phyloP scores from a whole-genome alignment of 225 moss, liverwort and hornwort genomes.

The Asterella californica region DNA sequence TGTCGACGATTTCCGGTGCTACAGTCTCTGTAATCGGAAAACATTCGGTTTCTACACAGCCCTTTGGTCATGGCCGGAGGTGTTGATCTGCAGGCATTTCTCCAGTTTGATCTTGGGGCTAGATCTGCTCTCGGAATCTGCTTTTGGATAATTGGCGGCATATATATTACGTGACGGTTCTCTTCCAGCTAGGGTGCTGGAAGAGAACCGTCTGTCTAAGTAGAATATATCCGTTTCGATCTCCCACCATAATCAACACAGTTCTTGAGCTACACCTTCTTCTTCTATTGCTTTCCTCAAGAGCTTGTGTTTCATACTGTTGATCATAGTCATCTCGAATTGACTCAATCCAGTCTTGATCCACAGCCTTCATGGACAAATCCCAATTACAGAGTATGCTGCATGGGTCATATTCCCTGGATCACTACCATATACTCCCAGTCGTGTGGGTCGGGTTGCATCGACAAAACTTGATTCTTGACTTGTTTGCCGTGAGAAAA shows the following conservation, averaged over 20 bases:
- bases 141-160: not conserved
- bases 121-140: not conserved
- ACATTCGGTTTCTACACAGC: not conserved
- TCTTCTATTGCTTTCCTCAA: constrained; percentile 8
- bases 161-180: not conserved
- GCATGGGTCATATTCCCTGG: not conserved
- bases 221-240: not conserved
- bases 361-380: too few species aligned
- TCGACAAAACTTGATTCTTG: not conserved
- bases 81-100: not conserved
- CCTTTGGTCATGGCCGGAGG: not conserved
- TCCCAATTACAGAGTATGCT: not conserved
- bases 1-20: not conserved
- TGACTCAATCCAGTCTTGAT: not conserved
- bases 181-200: not conserved
- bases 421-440: not conserved
- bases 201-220: not conserved
- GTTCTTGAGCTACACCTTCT: constrained; percentile 12
- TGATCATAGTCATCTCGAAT: not conserved
- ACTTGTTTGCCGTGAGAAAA: not conserved
- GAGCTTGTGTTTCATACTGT: not conserved
- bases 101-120: not conserved
- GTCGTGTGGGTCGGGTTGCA: not conserved
- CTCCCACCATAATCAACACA: not conserved
- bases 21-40: not conserved